Evolutionary conservation across 2,329 filamentous ascomycete species (phyloP).

Genomic region (Nemania diffusa): DNA sequence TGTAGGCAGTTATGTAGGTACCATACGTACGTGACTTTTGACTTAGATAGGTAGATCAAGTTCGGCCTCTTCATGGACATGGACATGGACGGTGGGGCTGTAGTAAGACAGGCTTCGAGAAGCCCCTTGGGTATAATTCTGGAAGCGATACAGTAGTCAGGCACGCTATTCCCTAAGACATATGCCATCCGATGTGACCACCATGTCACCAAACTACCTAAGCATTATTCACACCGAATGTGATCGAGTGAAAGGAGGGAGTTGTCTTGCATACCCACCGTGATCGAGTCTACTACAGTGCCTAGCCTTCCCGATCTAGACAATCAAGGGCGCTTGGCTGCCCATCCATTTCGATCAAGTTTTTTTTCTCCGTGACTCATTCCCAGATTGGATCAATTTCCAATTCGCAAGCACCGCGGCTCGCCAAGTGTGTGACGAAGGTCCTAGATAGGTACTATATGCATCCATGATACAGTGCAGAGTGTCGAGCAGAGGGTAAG

Average conservation of each 20-base stretch:
- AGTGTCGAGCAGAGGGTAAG: constrained; percentile 7
- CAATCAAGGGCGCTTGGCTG: not conserved
- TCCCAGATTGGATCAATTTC: constrained; percentile 26
- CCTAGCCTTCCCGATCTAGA: constrained; percentile 28
- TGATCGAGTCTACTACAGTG: not conserved
- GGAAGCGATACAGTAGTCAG: constrained; percentile 14
- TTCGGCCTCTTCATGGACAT: constrained; percentile 13
- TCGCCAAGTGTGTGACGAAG: constrained; percentile 27
- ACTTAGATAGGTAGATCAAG: constrained; percentile 20
- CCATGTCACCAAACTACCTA: not conserved
- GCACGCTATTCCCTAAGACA: constrained; percentile 14
- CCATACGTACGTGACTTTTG: constrained; percentile 20
- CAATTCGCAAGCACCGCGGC: constrained; percentile 11
- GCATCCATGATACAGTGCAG: constrained; percentile 30
- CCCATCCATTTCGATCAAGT: not conserved
- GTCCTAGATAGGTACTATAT: constrained; percentile 9
- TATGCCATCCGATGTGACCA: constrained; percentile 16
- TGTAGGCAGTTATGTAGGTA: not conserved
- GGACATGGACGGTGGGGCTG: constrained; percentile 21
- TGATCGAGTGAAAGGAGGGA: constrained; percentile 13
- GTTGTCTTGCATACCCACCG: constrained; percentile 26
- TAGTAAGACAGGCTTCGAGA: constrained; percentile 33
- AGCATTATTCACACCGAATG: constrained; percentile 11
- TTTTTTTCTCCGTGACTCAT: constrained; percentile 30
- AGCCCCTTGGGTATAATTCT: constrained; percentile 19